phyloP scores from a whole-genome alignment of 257 asterid genomes.

The Anisodus acutangulus region DNA sequence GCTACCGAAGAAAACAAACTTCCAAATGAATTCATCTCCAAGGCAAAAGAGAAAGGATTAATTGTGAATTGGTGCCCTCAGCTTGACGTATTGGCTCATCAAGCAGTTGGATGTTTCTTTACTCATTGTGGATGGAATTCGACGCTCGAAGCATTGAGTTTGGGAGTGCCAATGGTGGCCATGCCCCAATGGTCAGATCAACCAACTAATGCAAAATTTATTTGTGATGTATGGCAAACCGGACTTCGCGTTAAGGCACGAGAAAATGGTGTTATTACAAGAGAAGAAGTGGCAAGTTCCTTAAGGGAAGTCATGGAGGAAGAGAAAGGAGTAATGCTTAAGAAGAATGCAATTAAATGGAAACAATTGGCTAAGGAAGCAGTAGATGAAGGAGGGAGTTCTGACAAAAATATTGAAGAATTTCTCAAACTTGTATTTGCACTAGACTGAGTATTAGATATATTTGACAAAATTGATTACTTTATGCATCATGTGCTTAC shows the following conservation, averaged over 20 bases:
- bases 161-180: conserved; percentile 44
- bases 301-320: conserved; percentile 37
- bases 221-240: conserved; percentile 36
- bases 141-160: conserved; percentile 39
- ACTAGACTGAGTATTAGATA: neutral
- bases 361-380: conserved; percentile 43
- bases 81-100: conserved; percentile 37
- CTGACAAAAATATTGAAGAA: conserved; percentile 38
- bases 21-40: conserved; percentile 15
- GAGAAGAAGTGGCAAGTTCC: conserved; percentile 36
- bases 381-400: conserved; percentile 43
- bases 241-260: conserved; percentile 33
- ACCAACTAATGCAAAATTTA: conserved; percentile 40
- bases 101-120: conserved; percentile 40
- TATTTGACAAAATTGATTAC: neutral
- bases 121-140: conserved; percentile 48
- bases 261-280: conserved; percentile 9
- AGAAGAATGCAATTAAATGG: conserved; percentile 39
- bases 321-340: conserved; percentile 29
- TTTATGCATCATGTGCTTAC: too few species aligned
- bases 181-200: conserved; percentile 45
- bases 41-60: conserved; percentile 27
- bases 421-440: conserved; percentile 23
- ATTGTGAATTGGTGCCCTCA: conserved; percentile 43
- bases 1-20: conserved; percentile 15